Evolutionary conservation across 1,284 basidiomycete genomes (phyloP).

Genomic region (Boletellus sp.): DNA sequence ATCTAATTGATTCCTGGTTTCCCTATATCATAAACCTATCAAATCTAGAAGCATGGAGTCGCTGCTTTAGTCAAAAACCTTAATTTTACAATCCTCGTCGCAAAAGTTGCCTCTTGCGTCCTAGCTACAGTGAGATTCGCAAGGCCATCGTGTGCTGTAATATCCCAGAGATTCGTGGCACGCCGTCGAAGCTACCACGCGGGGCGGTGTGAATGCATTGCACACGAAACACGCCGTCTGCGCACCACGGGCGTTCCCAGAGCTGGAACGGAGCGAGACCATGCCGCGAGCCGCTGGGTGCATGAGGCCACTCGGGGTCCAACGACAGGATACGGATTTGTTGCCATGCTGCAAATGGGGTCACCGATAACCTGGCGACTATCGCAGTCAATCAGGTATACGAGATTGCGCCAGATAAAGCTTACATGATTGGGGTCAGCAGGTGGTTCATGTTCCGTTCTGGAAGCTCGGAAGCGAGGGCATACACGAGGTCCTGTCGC

Average conservation of each 20-base stretch:
- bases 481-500: conserved; percentile 21
- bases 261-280: conserved; percentile 1
- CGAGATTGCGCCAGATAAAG: conserved; percentile 9
- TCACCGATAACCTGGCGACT: conserved; percentile 7
- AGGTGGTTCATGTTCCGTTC: conserved; percentile 23
- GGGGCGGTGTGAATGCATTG: conserved; percentile 4
- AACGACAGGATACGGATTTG: background rate
- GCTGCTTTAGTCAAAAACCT: conserved; percentile 32
- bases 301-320: background rate
- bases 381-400: background rate
- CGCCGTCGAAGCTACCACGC: conserved; percentile 9
- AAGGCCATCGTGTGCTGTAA: conserved; percentile 16
- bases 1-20: conserved; percentile 22
- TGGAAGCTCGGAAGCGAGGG: conserved; percentile 26
- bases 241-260: background rate
- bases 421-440: conserved; percentile 21
- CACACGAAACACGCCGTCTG: conserved; percentile 19
- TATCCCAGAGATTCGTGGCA: conserved; percentile 13
- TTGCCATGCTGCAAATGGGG: conserved; percentile 10
- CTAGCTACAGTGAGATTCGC: conserved; percentile 17
- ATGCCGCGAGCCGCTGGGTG: background rate
- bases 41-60: conserved; percentile 24
- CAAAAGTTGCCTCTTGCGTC: conserved; percentile 22
- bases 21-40: conserved; percentile 19
- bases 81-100: conserved; percentile 24